These are phyloP conservation scores for Scutellaria barbata DNA, from an alignment of 257 asterid genomes.

Conservation along the genomic window DNA sequence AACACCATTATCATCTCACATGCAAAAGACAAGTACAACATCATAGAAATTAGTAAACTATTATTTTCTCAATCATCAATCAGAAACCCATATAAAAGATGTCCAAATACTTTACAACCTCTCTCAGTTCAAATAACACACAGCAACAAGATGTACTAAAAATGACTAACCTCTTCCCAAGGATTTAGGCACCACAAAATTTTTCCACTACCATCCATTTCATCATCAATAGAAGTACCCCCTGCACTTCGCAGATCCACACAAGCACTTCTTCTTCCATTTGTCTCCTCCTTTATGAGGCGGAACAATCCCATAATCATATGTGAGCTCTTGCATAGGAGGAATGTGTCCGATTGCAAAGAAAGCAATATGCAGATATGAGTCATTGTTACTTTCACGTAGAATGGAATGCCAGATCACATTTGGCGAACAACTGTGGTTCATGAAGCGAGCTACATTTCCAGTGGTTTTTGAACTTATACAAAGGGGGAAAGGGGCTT, in stretches of 20 bases:
- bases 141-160: not conserved
- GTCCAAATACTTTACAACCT: no score
- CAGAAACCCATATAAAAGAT: no score
- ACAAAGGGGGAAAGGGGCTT: constrained; percentile 71
- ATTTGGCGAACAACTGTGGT: constrained; percentile 91
- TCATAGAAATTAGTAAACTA: no score
- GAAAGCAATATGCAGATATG: constrained; percentile 76
- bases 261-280: constrained; percentile 75
- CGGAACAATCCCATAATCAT: constrained; percentile 74
- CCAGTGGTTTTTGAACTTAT: constrained; percentile 74
- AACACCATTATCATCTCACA: not conserved
- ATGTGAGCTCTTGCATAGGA: constrained; percentile 91
- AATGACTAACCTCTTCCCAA: constrained; percentile 38
- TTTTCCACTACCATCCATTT: not conserved
- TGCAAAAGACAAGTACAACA: not conserved
- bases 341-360: constrained; percentile 86
- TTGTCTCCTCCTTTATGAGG: constrained; percentile 55
- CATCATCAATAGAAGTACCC: constrained; percentile 68
- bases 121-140: constrained; percentile 7
- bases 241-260: constrained; percentile 76
- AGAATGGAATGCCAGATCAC: constrained; percentile 85
- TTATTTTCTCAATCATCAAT: no score
- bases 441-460: constrained; percentile 92
- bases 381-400: constrained; percentile 64
- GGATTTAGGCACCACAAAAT: constrained; percentile 35